Percentiles rank a stretch among this genome's conserved stretches.
Evolutionary conservation across 176 grass and related monocot species (phyloP).

Genomic region (Alopecurus myosuroides): DNA sequence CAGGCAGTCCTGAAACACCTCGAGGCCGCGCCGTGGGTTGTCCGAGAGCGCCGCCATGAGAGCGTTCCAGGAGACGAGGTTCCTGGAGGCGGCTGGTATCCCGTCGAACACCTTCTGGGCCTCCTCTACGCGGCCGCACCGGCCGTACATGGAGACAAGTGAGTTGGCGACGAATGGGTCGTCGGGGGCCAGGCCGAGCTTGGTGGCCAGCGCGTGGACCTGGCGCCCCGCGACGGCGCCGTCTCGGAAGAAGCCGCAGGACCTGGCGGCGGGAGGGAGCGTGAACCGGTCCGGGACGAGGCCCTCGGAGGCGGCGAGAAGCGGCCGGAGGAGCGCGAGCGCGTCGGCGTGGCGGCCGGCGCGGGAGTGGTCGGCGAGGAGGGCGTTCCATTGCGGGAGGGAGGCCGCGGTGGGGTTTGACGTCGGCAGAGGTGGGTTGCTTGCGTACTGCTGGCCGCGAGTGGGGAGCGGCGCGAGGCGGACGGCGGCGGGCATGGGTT

Average conservation of each 20-base stretch:
- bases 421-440: neutral
- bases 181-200: constrained; percentile 33
- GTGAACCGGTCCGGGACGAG: constrained; percentile 43
- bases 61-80: constrained; percentile 75
- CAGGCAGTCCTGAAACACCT: constrained; percentile 40
- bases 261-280: constrained; percentile 41
- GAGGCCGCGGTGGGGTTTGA: constrained; percentile 1
- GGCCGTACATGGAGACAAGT: constrained; percentile 56
- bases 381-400: constrained; percentile 47
- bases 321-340: constrained; percentile 22
- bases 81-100: constrained; percentile 23
- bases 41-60: constrained; percentile 47
- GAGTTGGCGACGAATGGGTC: constrained; percentile 50
- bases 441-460: neutral
- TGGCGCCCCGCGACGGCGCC: constrained; percentile 9
- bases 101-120: constrained; percentile 38
- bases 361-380: constrained; percentile 34
- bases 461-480: neutral
- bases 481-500: neutral
- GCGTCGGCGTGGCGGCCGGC: constrained; percentile 32
- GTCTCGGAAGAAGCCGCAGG: constrained; percentile 34
- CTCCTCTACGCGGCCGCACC: constrained; percentile 34
- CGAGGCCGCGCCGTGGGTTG: constrained; percentile 27
- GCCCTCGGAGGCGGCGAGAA: constrained; percentile 13
- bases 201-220: constrained; percentile 43